Evolutionary conservation across 2,329 filamentous ascomycete genomes (phyloP), one percentile per base, ranked within the genome.

Genomic region (Epicoccum sorghinum): DNA sequence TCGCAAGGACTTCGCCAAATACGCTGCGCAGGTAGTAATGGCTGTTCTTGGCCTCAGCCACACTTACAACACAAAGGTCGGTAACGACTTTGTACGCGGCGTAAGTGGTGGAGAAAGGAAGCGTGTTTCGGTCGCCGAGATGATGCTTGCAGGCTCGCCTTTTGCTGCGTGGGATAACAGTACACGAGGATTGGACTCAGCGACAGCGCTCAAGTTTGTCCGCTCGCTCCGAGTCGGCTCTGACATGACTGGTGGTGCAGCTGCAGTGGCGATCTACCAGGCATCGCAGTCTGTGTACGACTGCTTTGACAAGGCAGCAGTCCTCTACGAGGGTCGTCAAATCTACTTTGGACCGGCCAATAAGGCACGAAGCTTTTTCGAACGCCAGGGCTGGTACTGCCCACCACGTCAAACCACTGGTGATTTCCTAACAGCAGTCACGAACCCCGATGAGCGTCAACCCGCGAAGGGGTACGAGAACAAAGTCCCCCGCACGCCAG

Each of bases 391-490:
- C 36, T 93, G 85, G 80, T 70, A 82, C 30, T 90, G 88, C 61
- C 87, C 87, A 0, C 72, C 80, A 3, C 81, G 88, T 3, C 87
- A 90, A 65, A 91, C 88, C 0, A 87, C 86, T 0, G 86, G 84
- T 3, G 90, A 93, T 63, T 93, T 93, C 70, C 74, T 93, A 23
- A 93, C 89, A 0, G 89, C 87, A 1, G 84, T 93, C 50, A 91
- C 86, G 2, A 78, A 77, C 33, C 60, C 79, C 1, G 61, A 72
- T 32, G 79, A 82, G 60, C 75, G 79, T 43, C 60, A 76, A 27
- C 67, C 78, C 0, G 65, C 61, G n/a, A 48, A 69, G 29, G 79
- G 78, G 1, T 78, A 68, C 57, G 77, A 80, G 62, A 67, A 74
- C 57, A 72, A 68, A 44, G 77, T 79, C 0, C 79, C 79, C n/a